Evolutionary conservation across 306 rosid species (phyloP), one percentile per base, ranked within the genome.

Genomic region (Cucurbita moschata): DNA sequence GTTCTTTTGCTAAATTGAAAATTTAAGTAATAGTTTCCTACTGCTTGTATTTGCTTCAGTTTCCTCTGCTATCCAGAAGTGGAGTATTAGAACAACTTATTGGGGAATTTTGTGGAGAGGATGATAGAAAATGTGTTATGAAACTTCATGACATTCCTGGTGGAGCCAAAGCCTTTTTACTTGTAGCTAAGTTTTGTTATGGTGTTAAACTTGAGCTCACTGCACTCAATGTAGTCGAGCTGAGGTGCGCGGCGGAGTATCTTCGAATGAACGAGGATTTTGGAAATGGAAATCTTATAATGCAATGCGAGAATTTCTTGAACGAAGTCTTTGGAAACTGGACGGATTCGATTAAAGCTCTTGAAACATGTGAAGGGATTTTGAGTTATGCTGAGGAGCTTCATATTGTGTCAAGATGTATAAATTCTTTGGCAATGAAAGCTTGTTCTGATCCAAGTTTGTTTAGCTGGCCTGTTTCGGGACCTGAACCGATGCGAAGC

Each of bases 41-140:
- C 46, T 72, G 30, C 58, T 42, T 60, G 61, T 21, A 58, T 68
- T 30, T 76, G 58, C 71, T 77, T 52, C 87, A 93, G 98, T 93
- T 93, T 81, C 98, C 96, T 19, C 81, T 93, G 75, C 85, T 93
- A 18, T 90, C 96, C 35, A 90, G 90, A 87, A 87, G 96, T 54
- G 92, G 86, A 74, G 70, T 86, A 12, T 81, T 93, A 58, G 96
- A 88, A 79, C 73, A 62, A 10, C 65, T 83, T 50, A 83, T 90
- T 64, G 90, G 80, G 70, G 89, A 88, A 75, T 49, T 80, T 63
- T 54, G 86, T 56, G 66, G 47, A 4, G 84, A 80, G 43, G 79
- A 80, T 47, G 96, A 86, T 46, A 54, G 64, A 10, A 81, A 80
- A 43, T 87, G 90, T 74, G 55, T 78, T 55, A 65, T 88, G 79